Evolutionary conservation across 2,329 filamentous ascomycete species (phyloP), one percentile per base, ranked within the genome.

Genomic region (Colletotrichum tabaci): DNA sequence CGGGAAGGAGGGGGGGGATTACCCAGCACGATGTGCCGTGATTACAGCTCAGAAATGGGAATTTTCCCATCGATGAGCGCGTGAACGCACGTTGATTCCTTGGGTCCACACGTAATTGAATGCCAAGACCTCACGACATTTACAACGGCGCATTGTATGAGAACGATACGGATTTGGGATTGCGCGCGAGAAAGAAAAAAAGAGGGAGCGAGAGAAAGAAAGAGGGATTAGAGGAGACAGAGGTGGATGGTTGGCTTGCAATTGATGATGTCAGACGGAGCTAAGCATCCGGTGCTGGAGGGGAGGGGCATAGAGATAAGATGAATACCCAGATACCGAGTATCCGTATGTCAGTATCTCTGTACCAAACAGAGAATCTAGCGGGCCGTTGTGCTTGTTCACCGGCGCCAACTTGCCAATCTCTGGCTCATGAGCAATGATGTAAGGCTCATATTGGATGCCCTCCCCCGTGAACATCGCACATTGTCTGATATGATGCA

Each of bases 181-280:
- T n/a, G 3, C 30, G 30, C 52, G 5, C 18, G 52, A 15, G 18
- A n/a, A 18, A 21, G 10, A 3, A 12, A 15, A 15, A 53, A 3
- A 55, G 3, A n/a, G 4, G 4, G 4, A 26, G 30, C 4, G 50
- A 23, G 50, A 9, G 5, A 15, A 4, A 35, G n/a, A 4, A 2
- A 4, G 15, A 30, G 4, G 18, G n/a, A 56, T 38, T 68, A 44
- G 52, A 21, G 10, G 4, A 16, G n/a, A n/a, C 18, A 12, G 13
- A 30, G 4, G 42, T 16, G 13, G 23, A 60, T 12, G 38, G 8
- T 60, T 12, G 38, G 8, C 1, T 13, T 12, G 7, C 30, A 4
- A 4, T 15, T 4, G n/a, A 47, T 69, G 66, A 72, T 71, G 68
- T 71, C 68, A 72, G 52, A 8, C 55, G 62, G 61, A 66, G 53